Base-by-base conservation (phyloP, 805 yeast species). In the Zygosaccharomyces lentus region DNA sequence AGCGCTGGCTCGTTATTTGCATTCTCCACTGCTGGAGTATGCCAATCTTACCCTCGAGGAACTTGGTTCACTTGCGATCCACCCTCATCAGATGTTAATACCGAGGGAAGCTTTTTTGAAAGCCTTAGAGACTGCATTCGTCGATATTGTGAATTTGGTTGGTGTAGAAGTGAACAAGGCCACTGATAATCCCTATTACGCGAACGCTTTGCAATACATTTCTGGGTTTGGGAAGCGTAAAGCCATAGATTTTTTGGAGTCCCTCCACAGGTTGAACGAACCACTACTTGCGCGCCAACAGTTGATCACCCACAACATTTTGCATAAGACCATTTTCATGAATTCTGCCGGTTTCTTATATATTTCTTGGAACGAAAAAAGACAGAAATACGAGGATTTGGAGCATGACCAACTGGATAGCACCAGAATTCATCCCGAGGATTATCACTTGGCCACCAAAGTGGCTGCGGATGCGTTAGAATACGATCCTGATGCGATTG, bases 391-490 rank as follows among this genome's bases (percentile, higher is more conserved):
- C 48, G 74, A 69, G 49, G 73, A 81, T 48, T 70, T 78, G n/a
- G 80, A 82, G 23, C 77, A 84, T 29, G 97, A 91, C 59, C 73
- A 84, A 35, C 74, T 93, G 55, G 99, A 93, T 65, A 90, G 93
- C 41, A 93, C 99, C 0, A 79, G 99, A 69, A 89, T 93, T 38
- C 99, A 93, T 59, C 98, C 98, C 6, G 98, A 93, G 67, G 99
- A 93, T 68, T 93, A 93, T 64, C 96, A 87, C 53, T 74, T 93
- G 55, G 98, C 97, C 2, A 80, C 93, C 41, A 93, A 93, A 65
- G 93, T 93, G 90, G 98, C 97, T 6, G 93, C 96, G 1, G 99
- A 93, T 71, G 98, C 99, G 1, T 75, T 93, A 53, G 99, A 91
- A 63, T 76, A 90, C 53, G 96, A 89, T 57, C 99, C 95, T 58